phyloP scores from a whole-genome alignment of 768 basidiomycete genomes.

The Termitomyces eurrhizus region DNA sequence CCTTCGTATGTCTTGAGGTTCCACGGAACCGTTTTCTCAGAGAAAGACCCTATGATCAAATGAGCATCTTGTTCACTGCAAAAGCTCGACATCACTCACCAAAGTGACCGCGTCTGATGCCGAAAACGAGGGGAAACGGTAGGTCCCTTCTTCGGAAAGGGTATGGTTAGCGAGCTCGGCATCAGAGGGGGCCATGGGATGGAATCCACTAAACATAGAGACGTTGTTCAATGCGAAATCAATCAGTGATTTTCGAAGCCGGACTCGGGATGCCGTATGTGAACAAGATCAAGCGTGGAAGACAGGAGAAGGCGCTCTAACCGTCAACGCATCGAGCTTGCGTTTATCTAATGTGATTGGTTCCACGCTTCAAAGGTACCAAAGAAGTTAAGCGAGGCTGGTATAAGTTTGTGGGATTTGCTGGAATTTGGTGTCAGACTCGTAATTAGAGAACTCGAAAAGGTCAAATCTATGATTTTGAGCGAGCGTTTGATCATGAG shows the following conservation, averaged over 20 bases:
- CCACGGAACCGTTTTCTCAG: conserved; percentile 81
- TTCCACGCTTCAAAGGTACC: conserved; percentile 15
- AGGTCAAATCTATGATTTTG: not conserved
- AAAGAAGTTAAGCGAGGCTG: conserved; percentile 9
- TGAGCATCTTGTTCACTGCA: not conserved
- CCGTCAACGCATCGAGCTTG: conserved; percentile 6
- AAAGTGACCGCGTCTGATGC: conserved; percentile 79
- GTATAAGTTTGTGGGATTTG: conserved; percentile 3
- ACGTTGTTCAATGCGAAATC: conserved; percentile 2
- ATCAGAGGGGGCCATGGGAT: conserved; percentile 61
- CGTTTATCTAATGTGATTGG: conserved; percentile 21
- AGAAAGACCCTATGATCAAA: conserved; percentile 50
- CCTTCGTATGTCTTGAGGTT: conserved; percentile 65
- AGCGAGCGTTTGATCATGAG: not conserved
- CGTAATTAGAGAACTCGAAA: not conserved
- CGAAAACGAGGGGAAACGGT: conserved; percentile 71
- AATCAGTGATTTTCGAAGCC: not conserved
- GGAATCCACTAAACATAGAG: conserved; percentile 61
- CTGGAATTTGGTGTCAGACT: not conserved
- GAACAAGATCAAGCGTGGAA: not conserved
- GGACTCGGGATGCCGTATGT: not conserved
- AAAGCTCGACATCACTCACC: conserved; percentile 26
- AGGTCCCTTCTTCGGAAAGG: conserved; percentile 63
- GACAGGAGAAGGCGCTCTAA: conserved; percentile 5
- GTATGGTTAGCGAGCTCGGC: conserved; percentile 71